Evolutionary conservation across 2,329 filamentous ascomycete genomes (phyloP), one percentile per base, ranked within the genome.

Genomic region (Lasiodiplodia citricola): DNA sequence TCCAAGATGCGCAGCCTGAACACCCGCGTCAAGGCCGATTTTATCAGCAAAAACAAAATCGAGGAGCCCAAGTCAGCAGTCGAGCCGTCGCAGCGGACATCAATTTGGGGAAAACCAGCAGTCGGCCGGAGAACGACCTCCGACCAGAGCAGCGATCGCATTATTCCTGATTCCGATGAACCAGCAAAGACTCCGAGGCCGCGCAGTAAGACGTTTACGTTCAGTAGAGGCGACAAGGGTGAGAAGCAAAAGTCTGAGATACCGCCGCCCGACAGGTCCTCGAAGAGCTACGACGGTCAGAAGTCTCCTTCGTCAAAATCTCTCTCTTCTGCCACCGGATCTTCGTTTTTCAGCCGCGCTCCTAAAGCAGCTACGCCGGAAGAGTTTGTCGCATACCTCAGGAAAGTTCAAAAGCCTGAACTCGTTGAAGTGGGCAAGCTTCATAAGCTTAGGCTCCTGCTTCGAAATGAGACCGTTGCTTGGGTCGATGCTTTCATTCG

Each of bases 401-500:
- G 88, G 74, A 94, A 93, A 79, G 90, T 92, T 1, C 91, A 90
- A 73, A 91, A 93, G 80, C 94, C 94, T 0, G 88, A 96, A 74
- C 84, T 90, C 50, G 91, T 97, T 11, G 95, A 98, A 78, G 92
- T 98, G n/a, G 94, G 94, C 55, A 95, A 96, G 78, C 83, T 99
- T 44, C 96, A 98, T 82, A 98, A 98, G 81, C 86, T 99, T 56
- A 89, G 95, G 16, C 86, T 97, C 23, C 82, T 98, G 65, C 85
- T 99, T 66, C 90, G 96, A 21, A 98, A 98, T 75, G 96, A 99
- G 83, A 97, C 95, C 0, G 93, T 99, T 6, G 88, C 91, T 14
- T 99, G 96, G 96, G 96, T 96, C 3, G 93, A 98, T 77, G 88
- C 90, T 14, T 99, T 98, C 78, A 93, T 98, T 73, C 87, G 89